Evolutionary conservation across 2,329 filamentous ascomycete genomes (phyloP).

Genomic region (Sporothrix variecibatus): DNA sequence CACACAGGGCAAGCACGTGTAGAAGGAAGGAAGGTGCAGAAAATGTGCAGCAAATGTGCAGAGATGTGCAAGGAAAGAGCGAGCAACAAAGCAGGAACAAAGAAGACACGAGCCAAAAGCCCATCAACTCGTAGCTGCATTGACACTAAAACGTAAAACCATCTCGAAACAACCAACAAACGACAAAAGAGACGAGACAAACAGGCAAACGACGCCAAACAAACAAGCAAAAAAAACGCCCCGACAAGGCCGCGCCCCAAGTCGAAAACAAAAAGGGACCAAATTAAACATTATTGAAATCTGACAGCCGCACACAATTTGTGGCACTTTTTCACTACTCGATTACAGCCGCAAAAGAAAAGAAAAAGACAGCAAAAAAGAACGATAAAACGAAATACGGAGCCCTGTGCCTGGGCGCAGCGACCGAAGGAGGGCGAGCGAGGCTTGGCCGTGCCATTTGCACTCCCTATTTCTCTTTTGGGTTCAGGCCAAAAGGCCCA

Average conservation of each 20-base stretch:
- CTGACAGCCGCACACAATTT: neutral
- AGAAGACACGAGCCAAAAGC: neutral
- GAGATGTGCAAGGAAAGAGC: neutral
- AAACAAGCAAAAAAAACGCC: neutral
- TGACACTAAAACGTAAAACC: constrained; percentile 9
- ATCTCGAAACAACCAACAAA: constrained; percentile 12
- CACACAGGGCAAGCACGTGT: neutral
- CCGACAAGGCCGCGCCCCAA: neutral
- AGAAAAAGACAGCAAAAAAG: neutral
- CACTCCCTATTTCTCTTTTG: neutral
- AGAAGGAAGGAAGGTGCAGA: neutral
- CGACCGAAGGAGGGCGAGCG: neutral
- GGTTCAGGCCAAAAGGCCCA: neutral
- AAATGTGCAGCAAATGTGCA: neutral
- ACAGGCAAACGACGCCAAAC: neutral
- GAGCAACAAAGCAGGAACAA: neutral
- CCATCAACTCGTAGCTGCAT: constrained; percentile 9
- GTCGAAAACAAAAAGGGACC: neutral
- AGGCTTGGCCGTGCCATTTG: constrained; percentile 6
- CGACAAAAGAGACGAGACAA: neutral
- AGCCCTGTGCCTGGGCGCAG: constrained; percentile 6
- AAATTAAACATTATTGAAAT: neutral
- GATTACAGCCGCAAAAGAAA: neutral
- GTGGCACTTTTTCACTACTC: neutral
- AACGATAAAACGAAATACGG: neutral